Evolutionary conservation across 176 grass and related monocot species (phyloP).

Genomic region (Carex kokanica): DNA sequence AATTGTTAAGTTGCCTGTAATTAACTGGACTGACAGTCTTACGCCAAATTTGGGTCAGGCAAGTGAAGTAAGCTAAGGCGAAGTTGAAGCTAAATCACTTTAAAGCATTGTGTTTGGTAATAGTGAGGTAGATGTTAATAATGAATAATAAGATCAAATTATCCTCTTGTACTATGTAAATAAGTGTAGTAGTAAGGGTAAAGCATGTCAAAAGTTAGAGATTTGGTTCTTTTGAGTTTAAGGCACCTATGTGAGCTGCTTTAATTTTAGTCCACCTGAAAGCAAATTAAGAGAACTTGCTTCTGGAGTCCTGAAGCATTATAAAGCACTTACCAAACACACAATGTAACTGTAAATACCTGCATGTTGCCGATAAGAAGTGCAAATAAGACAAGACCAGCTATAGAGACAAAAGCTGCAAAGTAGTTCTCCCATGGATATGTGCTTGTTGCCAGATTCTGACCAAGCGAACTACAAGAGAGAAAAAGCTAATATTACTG

Average conservation of each 20-base stretch:
- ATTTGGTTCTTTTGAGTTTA: background rate
- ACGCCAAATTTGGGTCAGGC: background rate
- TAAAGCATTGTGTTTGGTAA: background rate
- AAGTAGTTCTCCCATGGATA: slow-evolving; percentile 73
- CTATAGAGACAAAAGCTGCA: slow-evolving; percentile 72
- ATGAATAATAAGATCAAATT: background rate
- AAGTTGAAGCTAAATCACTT: background rate
- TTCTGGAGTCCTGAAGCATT: background rate
- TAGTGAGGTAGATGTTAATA: background rate
- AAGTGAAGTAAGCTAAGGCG: background rate
- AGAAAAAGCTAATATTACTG: slow-evolving; percentile 15
- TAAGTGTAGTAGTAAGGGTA: background rate
- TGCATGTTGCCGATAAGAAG: slow-evolving; percentile 98
- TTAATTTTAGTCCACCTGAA: background rate
- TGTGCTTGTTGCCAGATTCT: slow-evolving; percentile 85
- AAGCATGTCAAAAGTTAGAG: background rate
- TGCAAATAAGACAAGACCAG: slow-evolving; percentile 89
- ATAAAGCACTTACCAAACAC: background rate
- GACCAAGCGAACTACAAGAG: slow-evolving; percentile 87
- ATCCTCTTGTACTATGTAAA: background rate
- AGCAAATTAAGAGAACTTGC: background rate
- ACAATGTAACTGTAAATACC: slow-evolving; percentile 34
- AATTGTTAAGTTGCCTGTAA: background rate
- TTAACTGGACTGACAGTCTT: background rate
- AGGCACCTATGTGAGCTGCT: background rate